phyloP scores from a whole-genome alignment of 148 eudicot genomes.

The Vaccinium vitisidaea region DNA sequence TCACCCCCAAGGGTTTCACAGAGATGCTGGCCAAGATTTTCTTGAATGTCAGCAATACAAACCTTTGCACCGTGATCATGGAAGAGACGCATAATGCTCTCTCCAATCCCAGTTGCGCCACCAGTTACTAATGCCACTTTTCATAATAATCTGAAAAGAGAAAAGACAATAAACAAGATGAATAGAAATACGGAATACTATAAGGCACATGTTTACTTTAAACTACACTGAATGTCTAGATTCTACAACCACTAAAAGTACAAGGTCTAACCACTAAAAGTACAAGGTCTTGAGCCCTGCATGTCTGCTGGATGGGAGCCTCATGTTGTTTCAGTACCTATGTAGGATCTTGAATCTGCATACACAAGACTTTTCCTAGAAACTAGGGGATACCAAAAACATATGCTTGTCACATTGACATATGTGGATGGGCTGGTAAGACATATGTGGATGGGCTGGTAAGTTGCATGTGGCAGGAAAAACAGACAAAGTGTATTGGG shows the following conservation, averaged over 20 bases:
- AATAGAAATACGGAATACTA: not conserved
- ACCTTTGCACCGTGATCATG: slow-evolving; percentile 82
- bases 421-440: not conserved
- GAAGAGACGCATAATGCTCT: slow-evolving; percentile 89
- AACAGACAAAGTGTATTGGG: not conserved
- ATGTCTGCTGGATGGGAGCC: not conserved
- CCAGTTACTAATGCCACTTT: slow-evolving; percentile 92
- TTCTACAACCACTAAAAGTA: no score
- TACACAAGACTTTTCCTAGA: not conserved
- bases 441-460: not conserved
- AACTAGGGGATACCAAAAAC: not conserved
- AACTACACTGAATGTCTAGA: not conserved
- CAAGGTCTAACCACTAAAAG: not conserved
- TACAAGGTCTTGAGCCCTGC: not conserved
- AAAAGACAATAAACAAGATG: not conserved
- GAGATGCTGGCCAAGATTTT: slow-evolving; percentile 55
- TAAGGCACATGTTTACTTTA: not conserved
- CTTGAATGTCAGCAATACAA: slow-evolving; percentile 63
- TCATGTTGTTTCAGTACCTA: not conserved
- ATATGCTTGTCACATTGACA: not conserved
- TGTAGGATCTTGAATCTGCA: not conserved
- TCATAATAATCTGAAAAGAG: slow-evolving; percentile 61
- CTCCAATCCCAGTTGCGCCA: slow-evolving; percentile 91
- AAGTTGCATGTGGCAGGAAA: not conserved
- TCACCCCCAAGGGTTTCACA: slow-evolving; percentile 45